Evolutionary conservation across 495 filamentous ascomycete species (phyloP).

Genomic region (Xylaria bambusicola): DNA sequence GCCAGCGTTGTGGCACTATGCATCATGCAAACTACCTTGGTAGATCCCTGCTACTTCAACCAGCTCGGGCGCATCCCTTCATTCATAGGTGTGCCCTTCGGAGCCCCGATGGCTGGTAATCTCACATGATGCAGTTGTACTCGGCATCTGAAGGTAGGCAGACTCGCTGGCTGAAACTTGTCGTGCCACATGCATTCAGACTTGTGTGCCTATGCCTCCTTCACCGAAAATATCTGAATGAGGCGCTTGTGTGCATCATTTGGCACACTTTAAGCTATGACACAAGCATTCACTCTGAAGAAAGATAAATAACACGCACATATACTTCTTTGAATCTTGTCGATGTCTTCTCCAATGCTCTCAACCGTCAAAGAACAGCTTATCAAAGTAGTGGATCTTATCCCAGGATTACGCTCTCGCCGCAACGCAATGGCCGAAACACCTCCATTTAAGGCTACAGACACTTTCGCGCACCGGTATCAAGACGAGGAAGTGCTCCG

Average conservation of each 20-base stretch:
- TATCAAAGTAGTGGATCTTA: background rate
- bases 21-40: too few relatives aligned
- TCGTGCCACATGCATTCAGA: too few relatives aligned
- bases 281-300: background rate
- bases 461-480: constrained; percentile 10
- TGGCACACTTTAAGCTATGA: too few relatives aligned
- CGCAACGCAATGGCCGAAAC: background rate
- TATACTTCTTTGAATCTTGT: background rate
- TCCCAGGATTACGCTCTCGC: constrained; percentile 10
- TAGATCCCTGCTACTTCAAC: too few relatives aligned
- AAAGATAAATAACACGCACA: background rate
- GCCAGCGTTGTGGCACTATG: background rate
- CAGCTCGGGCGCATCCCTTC: too few relatives aligned
- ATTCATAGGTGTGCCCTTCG: too few relatives aligned
- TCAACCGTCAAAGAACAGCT: background rate
- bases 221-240: too few relatives aligned
- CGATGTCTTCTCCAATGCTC: background rate
- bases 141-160: background rate
- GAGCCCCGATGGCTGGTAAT: too few relatives aligned
- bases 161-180: background rate
- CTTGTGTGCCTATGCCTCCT: too few relatives aligned
- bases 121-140: too few relatives aligned
- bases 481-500: background rate
- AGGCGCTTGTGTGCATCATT: too few relatives aligned
- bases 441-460: constrained; percentile 1